Base-by-base conservation (phyloP, 2,329 filamentous ascomycete genomes). In the Capronia americana region DNA sequence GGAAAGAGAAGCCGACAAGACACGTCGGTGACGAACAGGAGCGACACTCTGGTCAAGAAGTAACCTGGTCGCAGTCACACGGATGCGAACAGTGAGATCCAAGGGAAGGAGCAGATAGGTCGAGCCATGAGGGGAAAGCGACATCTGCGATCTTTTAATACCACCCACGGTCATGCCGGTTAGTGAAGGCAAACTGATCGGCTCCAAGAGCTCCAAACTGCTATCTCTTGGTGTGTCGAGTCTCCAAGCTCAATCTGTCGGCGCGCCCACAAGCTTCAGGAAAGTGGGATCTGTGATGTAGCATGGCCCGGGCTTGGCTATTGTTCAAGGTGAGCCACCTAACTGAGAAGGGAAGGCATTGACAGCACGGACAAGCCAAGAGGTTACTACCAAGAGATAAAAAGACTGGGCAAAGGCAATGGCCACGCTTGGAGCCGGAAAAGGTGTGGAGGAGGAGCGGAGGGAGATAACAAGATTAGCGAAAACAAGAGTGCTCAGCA, bases 371-470 rank as follows among this genome's bases (percentile, higher is more conserved):
- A 23, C 3, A 12, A 17, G 53, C 61, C 55, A 51, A 57, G 44
- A 51, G 61, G 51, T 63, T 57, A 48, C 61, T 44, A 56, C 61
- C 54, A 63, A 63, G 61, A 63, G 61, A 63, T 63, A 51, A 46
- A 32, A 34, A 24, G 61, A 20, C 61, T 59, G 57, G 57, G 57
- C 57, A 44, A 38, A 34, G 20, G 26, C 57, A 50, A 30, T 8
- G 24, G 41, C n/a, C 14, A 50, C 38, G 48, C 48, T 51, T 51
- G n/a, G 48, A 59, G 57, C 41, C 41, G 41, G 57, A 26, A 24
- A 30, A 50, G 57, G 56, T 28, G 30, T 50, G 48, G 20, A 51
- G 48, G 48, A 51, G 48, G 48, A 51, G 48, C 48, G 48, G 48
- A 51, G 24, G 38, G 28, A 56, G 53, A 56, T 56, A 56, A 30